Evolutionary conservation across 305 asterid genomes (phyloP).

Genomic region (Caryopteris hybrid): DNA sequence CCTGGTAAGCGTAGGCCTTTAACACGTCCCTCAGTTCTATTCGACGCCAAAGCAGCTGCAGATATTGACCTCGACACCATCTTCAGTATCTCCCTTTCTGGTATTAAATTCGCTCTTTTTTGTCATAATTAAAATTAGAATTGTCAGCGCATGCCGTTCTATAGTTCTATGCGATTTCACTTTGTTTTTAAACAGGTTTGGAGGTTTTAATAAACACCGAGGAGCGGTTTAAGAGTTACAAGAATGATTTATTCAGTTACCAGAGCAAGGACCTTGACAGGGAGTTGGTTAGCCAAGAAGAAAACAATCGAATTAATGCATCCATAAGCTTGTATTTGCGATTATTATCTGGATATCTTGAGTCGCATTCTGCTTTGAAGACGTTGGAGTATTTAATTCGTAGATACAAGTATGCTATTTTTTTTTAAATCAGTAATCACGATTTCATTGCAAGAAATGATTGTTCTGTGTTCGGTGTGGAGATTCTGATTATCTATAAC

Average conservation of each 20-base stretch:
- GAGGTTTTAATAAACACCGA: constrained; percentile 54
- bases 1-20: constrained; percentile 64
- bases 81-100: constrained; percentile 46
- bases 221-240: constrained; percentile 58
- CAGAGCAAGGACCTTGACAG: constrained; percentile 79
- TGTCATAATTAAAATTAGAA: neutral
- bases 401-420: constrained; percentile 60
- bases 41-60: constrained; percentile 76
- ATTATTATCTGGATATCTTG: constrained; percentile 63
- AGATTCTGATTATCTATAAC: neutral
- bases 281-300: constrained; percentile 57
- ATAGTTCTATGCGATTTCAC: neutral
- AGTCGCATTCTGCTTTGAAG: constrained; percentile 52
- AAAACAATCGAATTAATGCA: constrained; percentile 59
- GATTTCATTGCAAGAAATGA: neutral
- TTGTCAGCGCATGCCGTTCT: neutral
- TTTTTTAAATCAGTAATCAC: neutral
- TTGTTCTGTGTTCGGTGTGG: constrained; percentile 4
- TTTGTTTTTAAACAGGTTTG: constrained; percentile 49
- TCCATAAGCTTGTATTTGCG: constrained; percentile 60
- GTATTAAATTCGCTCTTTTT: constrained; percentile 24
- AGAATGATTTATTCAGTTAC: constrained; percentile 66
- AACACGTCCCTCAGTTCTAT: constrained; percentile 75
- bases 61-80: constrained; percentile 71
- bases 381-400: constrained; percentile 89